These are phyloP conservation scores for Atalantia buxifolia DNA, from an alignment of 345 rosid species.

Conservation along the genomic window DNA sequence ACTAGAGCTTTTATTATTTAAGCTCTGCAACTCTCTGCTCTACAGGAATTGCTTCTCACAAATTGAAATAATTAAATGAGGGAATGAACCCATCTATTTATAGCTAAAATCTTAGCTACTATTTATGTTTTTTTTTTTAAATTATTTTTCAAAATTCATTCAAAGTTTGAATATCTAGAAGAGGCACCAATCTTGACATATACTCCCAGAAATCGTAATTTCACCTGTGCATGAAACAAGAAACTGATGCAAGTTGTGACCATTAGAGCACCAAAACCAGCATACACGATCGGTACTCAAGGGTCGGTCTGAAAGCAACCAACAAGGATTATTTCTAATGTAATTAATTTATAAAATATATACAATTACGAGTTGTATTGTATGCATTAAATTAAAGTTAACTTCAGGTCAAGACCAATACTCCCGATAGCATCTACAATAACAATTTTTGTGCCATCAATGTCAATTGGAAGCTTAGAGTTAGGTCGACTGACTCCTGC, in stretches of 20 bases:
- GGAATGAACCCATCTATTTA: too few relatives aligned
- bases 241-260: constrained; percentile 88
- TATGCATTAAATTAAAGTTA: constrained; percentile 11
- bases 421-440: constrained; percentile 95
- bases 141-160: too few relatives aligned
- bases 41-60: too few relatives aligned
- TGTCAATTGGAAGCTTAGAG: constrained; percentile 87
- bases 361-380: background rate
- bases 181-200: too few relatives aligned
- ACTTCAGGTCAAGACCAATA: constrained; percentile 87
- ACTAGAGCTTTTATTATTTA: too few relatives aligned
- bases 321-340: constrained; percentile 12
- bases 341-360: background rate
- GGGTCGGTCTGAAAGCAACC: constrained; percentile 66
- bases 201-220: background rate
- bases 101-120: too few relatives aligned
- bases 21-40: too few relatives aligned
- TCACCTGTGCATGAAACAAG: constrained; percentile 89
- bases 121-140: too few relatives aligned
- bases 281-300: constrained; percentile 85
- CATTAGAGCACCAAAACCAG: constrained; percentile 92
- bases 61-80: too few relatives aligned
- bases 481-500: constrained; percentile 87
- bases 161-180: too few relatives aligned
- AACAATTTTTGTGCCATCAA: constrained; percentile 66